A percentile compares a stretch with the other conserved stretches of the same genome.
phyloP scores from a whole-genome alignment of 2,329 filamentous ascomycete genomes.

The Talaromyces verruculosus region DNA sequence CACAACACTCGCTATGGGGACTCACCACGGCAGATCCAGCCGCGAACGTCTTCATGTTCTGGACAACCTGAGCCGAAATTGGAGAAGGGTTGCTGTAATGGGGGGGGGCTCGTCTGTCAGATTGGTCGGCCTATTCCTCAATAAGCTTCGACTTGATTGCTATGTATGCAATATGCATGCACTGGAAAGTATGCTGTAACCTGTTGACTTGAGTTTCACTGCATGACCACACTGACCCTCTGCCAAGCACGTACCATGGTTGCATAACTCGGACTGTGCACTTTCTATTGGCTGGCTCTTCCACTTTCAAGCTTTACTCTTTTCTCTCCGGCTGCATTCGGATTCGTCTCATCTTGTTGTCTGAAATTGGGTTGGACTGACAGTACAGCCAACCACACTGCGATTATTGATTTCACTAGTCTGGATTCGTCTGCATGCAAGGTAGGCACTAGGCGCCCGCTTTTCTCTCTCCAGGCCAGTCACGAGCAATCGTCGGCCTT shows the following conservation, averaged over 20 bases:
- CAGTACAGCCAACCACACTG: not conserved
- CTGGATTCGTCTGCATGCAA: not conserved
- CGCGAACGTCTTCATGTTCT: slow-evolving; percentile 4
- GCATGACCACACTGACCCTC: slow-evolving; percentile 12
- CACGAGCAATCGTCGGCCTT: slow-evolving; percentile 2
- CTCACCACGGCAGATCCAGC: not conserved
- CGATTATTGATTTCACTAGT: not conserved
- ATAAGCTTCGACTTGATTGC: slow-evolving; percentile 14
- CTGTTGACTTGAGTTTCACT: slow-evolving; percentile 14
- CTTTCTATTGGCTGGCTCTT: not conserved
- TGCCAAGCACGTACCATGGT: not conserved
- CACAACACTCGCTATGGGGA: not conserved
- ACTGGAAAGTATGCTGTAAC: not conserved
- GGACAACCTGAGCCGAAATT: not conserved
- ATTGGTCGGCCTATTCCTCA: slow-evolving; percentile 6
- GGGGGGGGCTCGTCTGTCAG: not conserved
- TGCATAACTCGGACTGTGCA: not conserved
- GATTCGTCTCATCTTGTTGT: not conserved
- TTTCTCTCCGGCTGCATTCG: slow-evolving; percentile 5
- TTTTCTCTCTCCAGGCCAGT: slow-evolving; percentile 8
- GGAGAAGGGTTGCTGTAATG: not conserved
- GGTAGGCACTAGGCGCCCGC: not conserved
- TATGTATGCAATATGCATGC: not conserved
- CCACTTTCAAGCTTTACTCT: not conserved
- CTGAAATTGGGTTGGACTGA: not conserved